These are phyloP conservation scores for Pseudevernia furfuracea DNA, from an alignment of 495 filamentous ascomycete species.

Conservation along the genomic window DNA sequence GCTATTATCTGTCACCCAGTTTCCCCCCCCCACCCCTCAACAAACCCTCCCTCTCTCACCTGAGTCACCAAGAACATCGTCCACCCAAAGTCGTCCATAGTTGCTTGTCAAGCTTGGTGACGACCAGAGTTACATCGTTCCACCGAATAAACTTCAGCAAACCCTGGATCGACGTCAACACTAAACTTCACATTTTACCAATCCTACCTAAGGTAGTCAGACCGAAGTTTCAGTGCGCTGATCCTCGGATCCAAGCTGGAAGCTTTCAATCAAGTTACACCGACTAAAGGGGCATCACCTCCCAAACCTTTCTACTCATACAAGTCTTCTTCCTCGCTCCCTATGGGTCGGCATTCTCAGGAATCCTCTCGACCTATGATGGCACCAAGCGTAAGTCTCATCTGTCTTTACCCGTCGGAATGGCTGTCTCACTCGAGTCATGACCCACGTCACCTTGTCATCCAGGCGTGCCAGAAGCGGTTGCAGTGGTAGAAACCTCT, in stretches of 20 bases:
- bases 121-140: conserved; percentile 5
- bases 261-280: background rate
- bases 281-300: background rate
- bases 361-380: conserved; percentile 73
- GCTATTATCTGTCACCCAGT: background rate
- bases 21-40: background rate
- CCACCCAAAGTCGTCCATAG: background rate
- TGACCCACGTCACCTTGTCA: no score
- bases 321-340: background rate
- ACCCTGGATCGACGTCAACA: conserved; percentile 1
- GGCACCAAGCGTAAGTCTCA: conserved; percentile 57
- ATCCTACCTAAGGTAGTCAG: conserved; percentile 1
- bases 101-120: background rate
- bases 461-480: no score
- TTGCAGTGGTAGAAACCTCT: no score
- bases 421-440: background rate
- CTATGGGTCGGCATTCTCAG: conserved; percentile 52
- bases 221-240: conserved; percentile 1
- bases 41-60: conserved; percentile 1
- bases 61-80: background rate
- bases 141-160: background rate
- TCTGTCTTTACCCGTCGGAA: background rate
- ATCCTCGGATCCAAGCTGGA: background rate
- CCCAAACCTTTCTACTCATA: background rate
- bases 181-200: background rate